phyloP scores from a whole-genome alignment of 148 eudicot species.

The Rhododendron williamsianum region DNA sequence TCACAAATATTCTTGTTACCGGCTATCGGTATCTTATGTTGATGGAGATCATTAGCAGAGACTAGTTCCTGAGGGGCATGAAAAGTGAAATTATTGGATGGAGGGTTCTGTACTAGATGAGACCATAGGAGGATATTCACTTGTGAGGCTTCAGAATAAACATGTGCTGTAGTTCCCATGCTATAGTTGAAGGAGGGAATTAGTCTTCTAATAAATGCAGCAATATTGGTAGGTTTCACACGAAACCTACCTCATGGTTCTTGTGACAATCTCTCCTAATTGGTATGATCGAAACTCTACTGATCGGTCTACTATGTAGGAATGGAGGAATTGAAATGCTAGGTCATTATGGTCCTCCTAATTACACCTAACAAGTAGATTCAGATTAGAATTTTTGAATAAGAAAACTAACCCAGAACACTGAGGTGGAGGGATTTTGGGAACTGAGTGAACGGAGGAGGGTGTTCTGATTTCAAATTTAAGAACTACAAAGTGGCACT shows the following conservation, averaged over 20 bases:
- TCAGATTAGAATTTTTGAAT: not conserved
- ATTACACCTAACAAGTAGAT: not conserved
- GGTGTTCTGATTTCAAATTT: not conserved
- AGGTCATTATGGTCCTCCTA: not conserved
- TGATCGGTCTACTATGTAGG: not conserved
- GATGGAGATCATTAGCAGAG: not conserved
- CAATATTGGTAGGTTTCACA: not conserved
- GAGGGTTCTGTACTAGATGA: not conserved
- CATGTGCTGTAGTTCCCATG: not conserved
- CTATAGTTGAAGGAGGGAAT: not conserved
- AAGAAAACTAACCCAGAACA: not conserved
- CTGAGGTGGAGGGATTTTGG: not conserved
- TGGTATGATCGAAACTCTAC: not conserved
- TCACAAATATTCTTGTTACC: not conserved
- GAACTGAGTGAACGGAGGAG: not conserved
- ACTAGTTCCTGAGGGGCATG: not conserved
- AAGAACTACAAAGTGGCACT: not conserved
- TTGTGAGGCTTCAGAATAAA: not conserved
- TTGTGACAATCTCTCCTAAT: not conserved
- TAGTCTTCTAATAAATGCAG: not conserved
- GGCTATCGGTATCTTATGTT: not conserved
- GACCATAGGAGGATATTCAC: not conserved
- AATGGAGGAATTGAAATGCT: not conserved
- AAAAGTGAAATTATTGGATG: not conserved
- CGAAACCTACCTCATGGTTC: not conserved